Evolutionary conservation across 441 rosid species (phyloP).

Genomic region (Populus hybrid): DNA sequence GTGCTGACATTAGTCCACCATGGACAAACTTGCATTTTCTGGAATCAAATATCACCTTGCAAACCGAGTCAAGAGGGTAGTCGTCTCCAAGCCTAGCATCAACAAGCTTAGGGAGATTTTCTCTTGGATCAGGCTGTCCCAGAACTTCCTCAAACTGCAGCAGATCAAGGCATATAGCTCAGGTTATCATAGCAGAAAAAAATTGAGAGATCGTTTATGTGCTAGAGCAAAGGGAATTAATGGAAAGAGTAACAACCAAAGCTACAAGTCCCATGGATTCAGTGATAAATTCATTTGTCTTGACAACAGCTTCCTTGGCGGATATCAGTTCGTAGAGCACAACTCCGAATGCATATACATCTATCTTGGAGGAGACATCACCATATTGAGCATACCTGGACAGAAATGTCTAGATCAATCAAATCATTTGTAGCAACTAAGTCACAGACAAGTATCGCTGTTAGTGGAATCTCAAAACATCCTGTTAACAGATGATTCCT

Average conservation of each 20-base stretch:
- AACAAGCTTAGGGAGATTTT: constrained; percentile 52
- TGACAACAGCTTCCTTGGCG: constrained; percentile 78
- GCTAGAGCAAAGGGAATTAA: not conserved
- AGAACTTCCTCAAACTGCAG: constrained; percentile 71
- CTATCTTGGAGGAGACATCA: constrained; percentile 74
- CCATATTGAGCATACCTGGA: constrained; percentile 80
- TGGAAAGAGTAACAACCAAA: constrained; percentile 39
- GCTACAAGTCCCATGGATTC: constrained; percentile 74
- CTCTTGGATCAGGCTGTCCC: constrained; percentile 48
- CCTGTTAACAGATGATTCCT: too few relatives aligned
- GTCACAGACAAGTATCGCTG: too few relatives aligned
- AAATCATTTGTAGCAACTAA: not conserved
- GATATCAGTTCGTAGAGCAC: constrained; percentile 21
- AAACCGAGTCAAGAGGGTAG: constrained; percentile 62
- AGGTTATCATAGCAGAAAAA: too few relatives aligned
- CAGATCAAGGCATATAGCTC: not conserved
- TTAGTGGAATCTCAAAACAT: too few relatives aligned
- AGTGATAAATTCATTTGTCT: constrained; percentile 35
- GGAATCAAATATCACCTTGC: constrained; percentile 45
- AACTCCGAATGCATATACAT: constrained; percentile 17
- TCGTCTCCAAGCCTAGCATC: constrained; percentile 75
- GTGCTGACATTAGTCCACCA: too few relatives aligned
- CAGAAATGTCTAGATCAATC: not conserved
- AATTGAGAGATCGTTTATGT: too few relatives aligned
- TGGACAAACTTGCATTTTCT: too few relatives aligned